These are phyloP conservation scores for Gamarada debralockiae DNA, from an alignment of 495 filamentous ascomycete species.

Conservation along the genomic window DNA sequence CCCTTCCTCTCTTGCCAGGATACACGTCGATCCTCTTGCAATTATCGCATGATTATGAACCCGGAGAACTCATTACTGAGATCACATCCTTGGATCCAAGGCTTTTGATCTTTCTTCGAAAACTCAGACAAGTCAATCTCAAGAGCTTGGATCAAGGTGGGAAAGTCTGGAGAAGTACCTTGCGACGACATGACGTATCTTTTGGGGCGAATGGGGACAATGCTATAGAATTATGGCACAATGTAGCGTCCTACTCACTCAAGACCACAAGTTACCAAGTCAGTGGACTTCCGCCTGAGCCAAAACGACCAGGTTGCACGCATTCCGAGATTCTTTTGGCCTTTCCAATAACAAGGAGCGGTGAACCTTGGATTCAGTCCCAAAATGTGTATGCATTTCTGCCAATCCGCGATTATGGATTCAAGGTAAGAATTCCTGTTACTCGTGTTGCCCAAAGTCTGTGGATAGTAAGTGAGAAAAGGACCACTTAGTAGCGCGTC, in stretches of 20 bases:
- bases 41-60: neutral
- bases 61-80: neutral
- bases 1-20: neutral
- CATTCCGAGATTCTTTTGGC: constrained; percentile 16
- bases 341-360: constrained; percentile 10
- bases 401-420: constrained; percentile 22
- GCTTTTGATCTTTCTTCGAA: constrained; percentile 14
- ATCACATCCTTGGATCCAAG: constrained; percentile 4
- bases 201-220: neutral
- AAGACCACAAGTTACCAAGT: neutral
- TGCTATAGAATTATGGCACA: neutral
- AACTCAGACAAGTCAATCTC: constrained; percentile 2
- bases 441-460: no score
- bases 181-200: no score
- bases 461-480: no score
- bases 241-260: neutral
- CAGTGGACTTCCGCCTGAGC: neutral
- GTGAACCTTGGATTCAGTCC: constrained; percentile 1
- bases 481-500: no score
- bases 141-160: neutral
- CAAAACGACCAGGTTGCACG: constrained; percentile 1
- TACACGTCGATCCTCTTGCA: constrained; percentile 10
- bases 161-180: neutral
- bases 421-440: constrained; percentile 20
- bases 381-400: constrained; percentile 23